Conservation (phyloP, 176 grass and related monocot species). For the Bolboschoenus planiculmis region DNA sequence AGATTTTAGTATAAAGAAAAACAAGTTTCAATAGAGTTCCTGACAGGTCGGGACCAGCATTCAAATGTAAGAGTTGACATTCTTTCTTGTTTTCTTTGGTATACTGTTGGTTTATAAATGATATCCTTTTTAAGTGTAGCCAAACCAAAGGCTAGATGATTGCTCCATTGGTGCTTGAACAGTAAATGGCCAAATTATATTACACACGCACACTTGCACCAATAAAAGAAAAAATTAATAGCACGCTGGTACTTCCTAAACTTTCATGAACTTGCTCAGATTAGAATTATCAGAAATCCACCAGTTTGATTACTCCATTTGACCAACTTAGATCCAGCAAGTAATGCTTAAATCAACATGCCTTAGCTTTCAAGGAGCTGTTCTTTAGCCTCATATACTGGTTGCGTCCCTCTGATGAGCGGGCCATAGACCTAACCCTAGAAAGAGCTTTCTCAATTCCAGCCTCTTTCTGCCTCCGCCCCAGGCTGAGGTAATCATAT, state of each 20-base stretch:
- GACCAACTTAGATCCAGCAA: background rate
- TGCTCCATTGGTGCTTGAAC: background rate
- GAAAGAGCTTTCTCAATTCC: constrained; percentile 18
- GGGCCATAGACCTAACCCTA: constrained; percentile 20
- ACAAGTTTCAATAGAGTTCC: background rate
- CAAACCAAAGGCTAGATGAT: background rate
- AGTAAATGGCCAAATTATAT: background rate
- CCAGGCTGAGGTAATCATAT: constrained; percentile 9
- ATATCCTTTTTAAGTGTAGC: background rate
- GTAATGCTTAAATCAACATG: constrained; percentile 15
- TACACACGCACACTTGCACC: background rate
- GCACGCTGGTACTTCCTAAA: background rate
- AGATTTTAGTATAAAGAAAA: constrained; percentile 1
- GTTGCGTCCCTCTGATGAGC: constrained; percentile 36
- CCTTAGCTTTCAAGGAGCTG: constrained; percentile 19
- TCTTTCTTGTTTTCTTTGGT: background rate
- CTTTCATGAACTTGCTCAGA: background rate
- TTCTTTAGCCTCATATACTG: constrained; percentile 26
- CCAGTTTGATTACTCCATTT: background rate
- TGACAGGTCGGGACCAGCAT: background rate
- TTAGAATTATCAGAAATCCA: constrained; percentile 1
- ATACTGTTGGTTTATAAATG: background rate
- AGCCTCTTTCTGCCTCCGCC: background rate
- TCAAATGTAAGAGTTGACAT: background rate
- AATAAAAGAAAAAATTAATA: background rate